Evolutionary conservation across 163 green algal genomes (phyloP).

Genomic region (Scenedesmus sp.): DNA sequence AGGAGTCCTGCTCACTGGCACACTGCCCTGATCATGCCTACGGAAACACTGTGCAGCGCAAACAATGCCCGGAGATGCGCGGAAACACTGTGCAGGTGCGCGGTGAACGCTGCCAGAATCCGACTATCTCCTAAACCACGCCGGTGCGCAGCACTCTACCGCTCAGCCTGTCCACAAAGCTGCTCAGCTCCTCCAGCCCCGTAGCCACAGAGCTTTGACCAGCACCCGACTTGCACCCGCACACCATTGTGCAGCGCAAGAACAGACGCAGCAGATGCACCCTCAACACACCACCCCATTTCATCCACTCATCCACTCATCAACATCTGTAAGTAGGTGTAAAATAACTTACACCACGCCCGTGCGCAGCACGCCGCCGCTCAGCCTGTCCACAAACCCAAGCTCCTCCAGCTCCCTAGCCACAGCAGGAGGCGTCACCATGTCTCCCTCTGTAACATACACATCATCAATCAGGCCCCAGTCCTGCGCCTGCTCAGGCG

Average conservation of each 20-base stretch:
- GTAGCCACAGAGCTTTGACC: too few species aligned
- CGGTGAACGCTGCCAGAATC: too few species aligned
- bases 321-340: not conserved
- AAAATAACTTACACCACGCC: not conserved
- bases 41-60: too few species aligned
- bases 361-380: conserved; percentile 7
- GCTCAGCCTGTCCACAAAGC: conserved; percentile 57
- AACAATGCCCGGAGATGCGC: too few species aligned
- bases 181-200: too few species aligned
- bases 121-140: not conserved
- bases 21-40: too few species aligned
- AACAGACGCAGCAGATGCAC: too few species aligned
- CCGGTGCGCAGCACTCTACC: not conserved
- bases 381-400: conserved; percentile 62
- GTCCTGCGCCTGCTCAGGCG: conserved; percentile 68
- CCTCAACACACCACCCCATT: too few species aligned
- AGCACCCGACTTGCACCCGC: too few species aligned
- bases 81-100: too few species aligned
- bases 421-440: conserved; percentile 56
- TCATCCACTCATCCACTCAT: not conserved
- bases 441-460: conserved; percentile 50
- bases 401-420: conserved; percentile 51
- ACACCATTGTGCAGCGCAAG: too few species aligned
- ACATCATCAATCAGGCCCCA: conserved; percentile 64
- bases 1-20: too few species aligned